Percentiles rank a stretch among this genome's conserved stretches.
Conservation (phyloP, 208 protist species). For the Leishmania tropica region DNA sequence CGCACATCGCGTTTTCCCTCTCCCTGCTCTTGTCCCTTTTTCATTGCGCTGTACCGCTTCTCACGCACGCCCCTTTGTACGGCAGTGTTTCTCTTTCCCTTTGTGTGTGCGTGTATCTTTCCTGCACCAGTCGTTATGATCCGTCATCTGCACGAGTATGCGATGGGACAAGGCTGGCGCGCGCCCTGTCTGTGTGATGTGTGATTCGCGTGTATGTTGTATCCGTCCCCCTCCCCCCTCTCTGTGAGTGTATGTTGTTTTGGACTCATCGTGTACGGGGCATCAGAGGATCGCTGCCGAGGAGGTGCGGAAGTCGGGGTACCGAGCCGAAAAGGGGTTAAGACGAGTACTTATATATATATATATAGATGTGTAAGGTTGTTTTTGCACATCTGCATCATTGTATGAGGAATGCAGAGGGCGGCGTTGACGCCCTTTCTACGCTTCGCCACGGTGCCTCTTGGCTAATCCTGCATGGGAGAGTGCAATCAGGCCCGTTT, state of each 20-base stretch:
- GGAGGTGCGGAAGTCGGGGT: neutral
- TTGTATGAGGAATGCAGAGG: neutral
- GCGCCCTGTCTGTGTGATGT: neutral
- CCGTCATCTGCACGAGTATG: neutral
- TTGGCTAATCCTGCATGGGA: neutral
- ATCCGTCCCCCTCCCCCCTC: neutral
- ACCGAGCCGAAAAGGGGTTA: neutral
- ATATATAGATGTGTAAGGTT: neutral
- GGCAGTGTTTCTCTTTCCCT: neutral
- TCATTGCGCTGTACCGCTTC: neutral
- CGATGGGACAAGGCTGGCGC: neutral
- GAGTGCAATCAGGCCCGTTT: neutral
- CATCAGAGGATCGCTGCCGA: neutral
- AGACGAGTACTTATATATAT: neutral
- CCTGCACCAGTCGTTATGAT: neutral
- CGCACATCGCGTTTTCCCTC: neutral
- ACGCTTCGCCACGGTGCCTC: neutral
- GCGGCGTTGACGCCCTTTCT: neutral
- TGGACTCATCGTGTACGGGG: neutral
- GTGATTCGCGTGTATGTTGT: neutral
- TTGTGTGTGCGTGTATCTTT: neutral
- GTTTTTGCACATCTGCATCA: neutral
- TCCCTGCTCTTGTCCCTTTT: slow-evolving; percentile 7
- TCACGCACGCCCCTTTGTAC: neutral
- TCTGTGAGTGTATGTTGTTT: neutral